These are phyloP conservation scores for Phytopythium helicoides DNA, from an alignment of 352 stramenopile species.

Conservation along the genomic window DNA sequence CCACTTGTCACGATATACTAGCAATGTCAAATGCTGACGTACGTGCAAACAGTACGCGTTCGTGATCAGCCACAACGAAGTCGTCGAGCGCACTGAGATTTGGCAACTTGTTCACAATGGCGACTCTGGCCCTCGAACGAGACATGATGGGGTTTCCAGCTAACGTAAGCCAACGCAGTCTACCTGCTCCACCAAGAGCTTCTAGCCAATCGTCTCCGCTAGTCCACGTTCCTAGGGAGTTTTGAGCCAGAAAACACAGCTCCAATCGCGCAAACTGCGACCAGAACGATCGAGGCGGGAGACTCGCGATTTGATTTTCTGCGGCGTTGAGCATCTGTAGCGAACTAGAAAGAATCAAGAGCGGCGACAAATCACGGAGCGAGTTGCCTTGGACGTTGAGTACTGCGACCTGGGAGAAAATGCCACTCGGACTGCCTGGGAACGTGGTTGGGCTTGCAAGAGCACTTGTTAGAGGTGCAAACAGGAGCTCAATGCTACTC, in stretches of 20 bases:
- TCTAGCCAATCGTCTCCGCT: slow-evolving; percentile 12
- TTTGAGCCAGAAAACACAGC: slow-evolving; percentile 61
- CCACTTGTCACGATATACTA: background rate
- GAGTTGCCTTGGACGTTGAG: slow-evolving; percentile 64
- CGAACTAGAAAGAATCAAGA: slow-evolving; percentile 34
- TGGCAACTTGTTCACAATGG: slow-evolving; percentile 69
- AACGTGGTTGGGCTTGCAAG: background rate
- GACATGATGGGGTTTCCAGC: slow-evolving; percentile 63
- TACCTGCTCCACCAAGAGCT: slow-evolving; percentile 27
- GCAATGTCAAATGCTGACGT: slow-evolving; percentile 9
- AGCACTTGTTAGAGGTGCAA: slow-evolving; percentile 1
- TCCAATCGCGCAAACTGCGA: slow-evolving; percentile 36
- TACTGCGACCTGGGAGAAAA: slow-evolving; percentile 55
- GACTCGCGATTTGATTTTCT: slow-evolving; percentile 44
- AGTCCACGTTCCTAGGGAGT: slow-evolving; percentile 43
- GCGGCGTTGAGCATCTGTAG: slow-evolving; percentile 59
- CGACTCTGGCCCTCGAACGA: slow-evolving; percentile 44
- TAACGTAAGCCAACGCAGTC: slow-evolving; percentile 57
- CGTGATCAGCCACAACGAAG: slow-evolving; percentile 59
- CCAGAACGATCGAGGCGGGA: slow-evolving; percentile 57
- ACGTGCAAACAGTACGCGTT: slow-evolving; percentile 51
- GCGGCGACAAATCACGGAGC: slow-evolving; percentile 50
- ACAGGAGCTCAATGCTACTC: slow-evolving; percentile 18
- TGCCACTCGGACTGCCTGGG: slow-evolving; percentile 13
- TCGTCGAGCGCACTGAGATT: slow-evolving; percentile 60